These are phyloP conservation scores for Eleusine coracana DNA, from an alignment of 176 grass and related monocot species.

Conservation along the genomic window DNA sequence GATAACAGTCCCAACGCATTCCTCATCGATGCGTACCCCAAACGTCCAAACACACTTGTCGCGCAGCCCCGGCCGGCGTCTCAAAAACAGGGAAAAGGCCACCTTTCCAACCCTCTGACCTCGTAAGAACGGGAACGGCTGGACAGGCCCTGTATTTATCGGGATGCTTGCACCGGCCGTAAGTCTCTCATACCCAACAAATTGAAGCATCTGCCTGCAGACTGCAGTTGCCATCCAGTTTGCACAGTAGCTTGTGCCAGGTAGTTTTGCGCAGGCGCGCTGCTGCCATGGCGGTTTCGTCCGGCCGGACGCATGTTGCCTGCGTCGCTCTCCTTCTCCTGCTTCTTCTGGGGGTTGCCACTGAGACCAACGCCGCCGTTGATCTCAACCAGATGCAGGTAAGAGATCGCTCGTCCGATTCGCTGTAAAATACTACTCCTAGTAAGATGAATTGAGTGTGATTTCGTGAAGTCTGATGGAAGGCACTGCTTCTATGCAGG, in stretches of 20 bases:
- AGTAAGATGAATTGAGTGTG: neutral
- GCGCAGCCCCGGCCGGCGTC: neutral
- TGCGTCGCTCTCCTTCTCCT: neutral
- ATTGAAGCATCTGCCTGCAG: neutral
- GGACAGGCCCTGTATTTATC: neutral
- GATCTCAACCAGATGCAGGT: neutral
- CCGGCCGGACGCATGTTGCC: neutral
- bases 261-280: neutral
- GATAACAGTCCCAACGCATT: neutral
- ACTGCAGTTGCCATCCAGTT: neutral
- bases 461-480: neutral
- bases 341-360: neutral
- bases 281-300: constrained; percentile 5
- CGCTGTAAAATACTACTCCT: neutral
- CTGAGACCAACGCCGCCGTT: neutral
- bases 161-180: neutral
- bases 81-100: neutral
- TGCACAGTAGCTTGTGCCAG: neutral
- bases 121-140: neutral
- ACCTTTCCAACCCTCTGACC: neutral
- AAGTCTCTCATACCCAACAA: neutral
- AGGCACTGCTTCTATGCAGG: neutral
- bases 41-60: neutral
- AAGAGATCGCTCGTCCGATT: neutral
- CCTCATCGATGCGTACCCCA: neutral